phyloP scores from a whole-genome alignment of 2,329 filamentous ascomycete species.

The Knoxdaviesia capensis region DNA sequence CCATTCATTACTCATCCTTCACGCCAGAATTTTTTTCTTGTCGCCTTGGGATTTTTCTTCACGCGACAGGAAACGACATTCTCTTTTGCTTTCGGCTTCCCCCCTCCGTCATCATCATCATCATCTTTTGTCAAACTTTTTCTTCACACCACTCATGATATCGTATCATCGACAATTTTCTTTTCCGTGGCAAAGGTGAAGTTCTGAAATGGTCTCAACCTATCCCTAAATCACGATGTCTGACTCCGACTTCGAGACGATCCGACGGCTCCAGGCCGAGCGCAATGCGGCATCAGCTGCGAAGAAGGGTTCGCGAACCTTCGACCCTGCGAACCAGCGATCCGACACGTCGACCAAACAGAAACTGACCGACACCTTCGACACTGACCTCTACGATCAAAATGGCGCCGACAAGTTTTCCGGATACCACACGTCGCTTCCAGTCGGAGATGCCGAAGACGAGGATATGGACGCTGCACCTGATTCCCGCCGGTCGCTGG shows the following conservation, averaged over 20 bases:
- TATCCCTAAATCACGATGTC: slow-evolving; percentile 28
- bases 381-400: slow-evolving; percentile 70
- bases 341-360: slow-evolving; percentile 73
- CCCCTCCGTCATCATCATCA: too few species aligned
- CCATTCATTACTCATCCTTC: too few species aligned
- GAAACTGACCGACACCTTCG: slow-evolving; percentile 75
- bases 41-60: too few species aligned
- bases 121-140: too few species aligned
- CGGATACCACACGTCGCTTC: slow-evolving; percentile 81
- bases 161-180: too few species aligned
- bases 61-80: too few species aligned
- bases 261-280: slow-evolving; percentile 79
- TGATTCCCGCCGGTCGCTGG: slow-evolving; percentile 55
- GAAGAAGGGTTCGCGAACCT: slow-evolving; percentile 66
- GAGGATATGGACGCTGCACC: slow-evolving; percentile 60
- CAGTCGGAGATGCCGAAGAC: slow-evolving; percentile 57
- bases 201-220: too few species aligned
- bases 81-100: too few species aligned
- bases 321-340: slow-evolving; percentile 63
- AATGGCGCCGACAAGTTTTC: slow-evolving; percentile 63
- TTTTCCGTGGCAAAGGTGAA: too few species aligned
- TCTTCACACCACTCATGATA: too few species aligned
- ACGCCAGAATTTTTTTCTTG: too few species aligned
- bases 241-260: slow-evolving; percentile 70
- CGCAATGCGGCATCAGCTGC: slow-evolving; percentile 61